Conservation (phyloP, 306 rosid species). For the Clitoria ternatea region DNA sequence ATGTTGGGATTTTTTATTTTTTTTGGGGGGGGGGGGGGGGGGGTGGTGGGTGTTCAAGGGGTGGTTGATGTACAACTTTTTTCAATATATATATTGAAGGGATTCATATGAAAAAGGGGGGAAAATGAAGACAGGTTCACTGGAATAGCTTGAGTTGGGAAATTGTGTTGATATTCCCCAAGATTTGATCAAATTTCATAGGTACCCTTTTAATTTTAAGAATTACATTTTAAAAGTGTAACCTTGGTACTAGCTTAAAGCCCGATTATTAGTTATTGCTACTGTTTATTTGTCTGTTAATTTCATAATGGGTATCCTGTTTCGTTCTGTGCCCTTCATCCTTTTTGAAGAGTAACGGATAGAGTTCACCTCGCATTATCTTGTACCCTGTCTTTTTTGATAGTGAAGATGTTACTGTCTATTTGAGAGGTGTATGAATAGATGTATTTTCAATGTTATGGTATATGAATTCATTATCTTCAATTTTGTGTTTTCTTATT, state of each 20-base stretch:
- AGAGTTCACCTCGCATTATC: neutral
- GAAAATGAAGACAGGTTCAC: neutral
- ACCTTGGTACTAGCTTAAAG: neutral
- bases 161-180: neutral
- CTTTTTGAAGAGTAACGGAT: neutral
- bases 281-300: neutral
- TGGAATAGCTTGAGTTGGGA: neutral
- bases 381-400: neutral
- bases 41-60: neutral
- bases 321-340: neutral
- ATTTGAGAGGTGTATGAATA: neutral
- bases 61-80: neutral
- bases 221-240: neutral
- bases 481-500: too few relatives aligned
- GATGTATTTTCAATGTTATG: neutral
- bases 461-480: neutral
- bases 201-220: neutral
- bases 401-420: too few relatives aligned
- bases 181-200: neutral
- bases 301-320: neutral
- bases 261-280: neutral
- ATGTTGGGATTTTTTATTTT: too few relatives aligned
- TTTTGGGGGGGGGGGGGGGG: too few relatives aligned
- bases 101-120: too few relatives aligned
- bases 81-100: too few relatives aligned